phyloP scores from a whole-genome alignment of 1,284 basidiomycete genomes.

The Nidula niveotomentosa region DNA sequence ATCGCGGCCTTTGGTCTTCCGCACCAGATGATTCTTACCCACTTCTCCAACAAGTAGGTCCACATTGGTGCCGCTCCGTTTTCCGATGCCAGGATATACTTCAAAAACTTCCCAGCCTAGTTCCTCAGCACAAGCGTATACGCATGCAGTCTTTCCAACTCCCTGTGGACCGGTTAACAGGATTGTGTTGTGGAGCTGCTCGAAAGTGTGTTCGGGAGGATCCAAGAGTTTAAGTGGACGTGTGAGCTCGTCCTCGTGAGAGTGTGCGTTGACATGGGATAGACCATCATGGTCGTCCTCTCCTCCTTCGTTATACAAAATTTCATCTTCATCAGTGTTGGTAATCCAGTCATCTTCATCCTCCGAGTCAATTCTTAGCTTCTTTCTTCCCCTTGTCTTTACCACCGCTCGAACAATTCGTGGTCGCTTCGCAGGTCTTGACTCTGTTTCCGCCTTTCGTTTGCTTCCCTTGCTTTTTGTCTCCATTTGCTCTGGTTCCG shows the following conservation, averaged over 20 bases:
- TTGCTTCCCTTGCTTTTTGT: slow-evolving; percentile 14
- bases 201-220: slow-evolving; percentile 15
- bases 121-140: slow-evolving; percentile 92
- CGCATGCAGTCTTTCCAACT: slow-evolving; percentile 89
- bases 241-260: slow-evolving; percentile 12
- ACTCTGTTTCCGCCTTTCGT: slow-evolving; percentile 12
- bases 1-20: slow-evolving; percentile 8
- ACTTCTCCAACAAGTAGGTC: slow-evolving; percentile 89
- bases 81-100: slow-evolving; percentile 94
- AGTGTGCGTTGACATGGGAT: slow-evolving; percentile 16
- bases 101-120: slow-evolving; percentile 97
- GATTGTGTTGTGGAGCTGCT: slow-evolving; percentile 78
- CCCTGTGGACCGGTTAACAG: slow-evolving; percentile 84
- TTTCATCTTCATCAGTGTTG: slow-evolving; percentile 32
- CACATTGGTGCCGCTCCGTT: slow-evolving; percentile 79
- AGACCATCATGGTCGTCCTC: slow-evolving; percentile 26
- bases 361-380: slow-evolving; percentile 46
- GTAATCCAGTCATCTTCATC: slow-evolving; percentile 58
- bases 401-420: slow-evolving; percentile 51
- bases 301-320: no score
- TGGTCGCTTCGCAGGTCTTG: slow-evolving; percentile 38
- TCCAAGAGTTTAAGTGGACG: slow-evolving; percentile 14
- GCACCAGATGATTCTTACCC: slow-evolving; percentile 87
- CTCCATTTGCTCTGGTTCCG: slow-evolving; percentile 13
- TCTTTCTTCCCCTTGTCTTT: slow-evolving; percentile 44